Evolutionary conservation across 768 basidiomycete species (phyloP), one percentile per base, ranked within the genome.

Genomic region (Cyathus striatus): DNA sequence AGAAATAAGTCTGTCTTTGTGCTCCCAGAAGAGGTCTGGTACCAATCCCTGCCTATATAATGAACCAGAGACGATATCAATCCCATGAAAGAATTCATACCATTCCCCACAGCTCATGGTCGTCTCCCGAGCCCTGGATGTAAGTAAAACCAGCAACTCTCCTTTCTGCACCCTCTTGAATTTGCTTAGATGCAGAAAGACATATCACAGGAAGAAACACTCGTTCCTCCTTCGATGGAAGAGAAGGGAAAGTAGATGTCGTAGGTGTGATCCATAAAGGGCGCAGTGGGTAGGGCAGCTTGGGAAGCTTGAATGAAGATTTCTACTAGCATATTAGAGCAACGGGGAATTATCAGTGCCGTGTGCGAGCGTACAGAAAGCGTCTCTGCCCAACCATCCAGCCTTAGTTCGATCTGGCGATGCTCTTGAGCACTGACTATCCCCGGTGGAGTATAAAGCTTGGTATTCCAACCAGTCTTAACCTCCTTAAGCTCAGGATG

Each of bases 111-210:
- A 86, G 68, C 60, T 96, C 93, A 55, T 94, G 90, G 53, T 98
- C 95, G 54, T 97, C 95, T 0, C 93, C 95, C 0, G 88, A 90
- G 1, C 95, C 95, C 59, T 95, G 93, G 6, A 97, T 78, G 57
- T 97, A 97, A 17, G 81, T 70, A 57, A 83, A 96, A 0, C 88
- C 89, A n/a, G 68, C 62, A 6, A 68, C 49, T 1, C 84, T 75
- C 17, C 86, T 69, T 45, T 86, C 83, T 1, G 76, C 43, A 5
- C 80, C 81, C 2, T 79, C 76, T 5, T 65, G 55, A 5, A 84
- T 70, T 49, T 80, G 81, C 49, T 78, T 80, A 3, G 91, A 94
- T 2, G 94, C 92, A 2, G 89, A 92, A 9, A 93, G 63, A 59
- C 92, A 96, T 21, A 98, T 66, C 43, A 97, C 58, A 0, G 94